Evolutionary conservation across 169 alveolate genomes (phyloP).

Genomic region (Plasmodium knowlesi): DNA sequence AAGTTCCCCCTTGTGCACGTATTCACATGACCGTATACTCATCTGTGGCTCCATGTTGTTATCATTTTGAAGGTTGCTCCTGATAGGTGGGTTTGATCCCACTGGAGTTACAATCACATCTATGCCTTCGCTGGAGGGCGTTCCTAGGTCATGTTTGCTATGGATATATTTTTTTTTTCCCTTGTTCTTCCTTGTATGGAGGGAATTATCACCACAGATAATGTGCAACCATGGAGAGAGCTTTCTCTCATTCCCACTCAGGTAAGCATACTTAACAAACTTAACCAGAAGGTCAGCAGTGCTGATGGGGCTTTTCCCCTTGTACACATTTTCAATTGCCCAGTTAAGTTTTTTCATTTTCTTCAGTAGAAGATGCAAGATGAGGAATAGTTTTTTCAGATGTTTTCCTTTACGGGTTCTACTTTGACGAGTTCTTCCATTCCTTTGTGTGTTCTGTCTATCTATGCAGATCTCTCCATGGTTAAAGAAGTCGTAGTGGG

Average conservation of each 20-base stretch:
- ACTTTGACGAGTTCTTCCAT: neutral
- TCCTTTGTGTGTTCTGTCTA: neutral
- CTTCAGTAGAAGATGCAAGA: conserved; percentile 25
- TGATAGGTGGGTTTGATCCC: neutral
- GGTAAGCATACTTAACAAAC: conserved; percentile 11
- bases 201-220: neutral
- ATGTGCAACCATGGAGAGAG: neutral
- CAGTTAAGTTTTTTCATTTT: conserved; percentile 47
- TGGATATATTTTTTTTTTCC: neutral
- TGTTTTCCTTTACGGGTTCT: neutral
- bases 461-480: neutral
- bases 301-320: neutral
- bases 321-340: conserved; percentile 47
- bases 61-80: neutral
- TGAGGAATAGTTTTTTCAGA: conserved; percentile 15
- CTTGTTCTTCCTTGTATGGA: neutral
- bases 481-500: conserved; percentile 28
- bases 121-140: neutral
- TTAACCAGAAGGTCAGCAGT: neutral
- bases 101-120: neutral
- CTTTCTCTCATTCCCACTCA: neutral
- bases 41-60: conserved; percentile 7
- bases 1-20: conserved; percentile 8
- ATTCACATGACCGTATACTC: conserved; percentile 53
- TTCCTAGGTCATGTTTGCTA: neutral